Evolutionary conservation across 1,284 basidiomycete genomes (phyloP).

Genomic region (Leccinum subrobustum): DNA sequence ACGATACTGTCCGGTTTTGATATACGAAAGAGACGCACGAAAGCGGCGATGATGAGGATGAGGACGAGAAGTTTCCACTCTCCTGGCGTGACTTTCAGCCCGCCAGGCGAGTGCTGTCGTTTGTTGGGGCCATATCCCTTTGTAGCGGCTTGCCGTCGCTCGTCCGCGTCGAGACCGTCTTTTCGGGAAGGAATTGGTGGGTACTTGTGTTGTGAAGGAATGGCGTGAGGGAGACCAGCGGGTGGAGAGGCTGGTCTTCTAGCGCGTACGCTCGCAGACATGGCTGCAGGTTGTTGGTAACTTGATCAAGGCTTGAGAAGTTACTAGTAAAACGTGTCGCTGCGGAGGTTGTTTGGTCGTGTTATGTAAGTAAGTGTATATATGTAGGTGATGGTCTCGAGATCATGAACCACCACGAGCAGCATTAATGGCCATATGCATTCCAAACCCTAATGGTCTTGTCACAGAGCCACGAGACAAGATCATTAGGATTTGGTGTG

Average conservation of each 20-base stretch:
- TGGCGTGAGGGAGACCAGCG: conserved; percentile 40
- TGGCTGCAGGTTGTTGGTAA: conserved; percentile 19
- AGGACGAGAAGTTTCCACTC: conserved; percentile 73
- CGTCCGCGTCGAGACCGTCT: conserved; percentile 70
- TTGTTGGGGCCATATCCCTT: conserved; percentile 59
- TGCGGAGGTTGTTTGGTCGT: too few species aligned
- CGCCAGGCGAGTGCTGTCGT: conserved; percentile 52
- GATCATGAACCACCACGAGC: too few species aligned
- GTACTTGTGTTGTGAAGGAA: conserved; percentile 51
- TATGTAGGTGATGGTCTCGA: too few species aligned
- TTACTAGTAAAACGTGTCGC: too few species aligned
- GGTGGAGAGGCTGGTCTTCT: conserved; percentile 68
- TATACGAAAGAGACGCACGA: conserved; percentile 77
- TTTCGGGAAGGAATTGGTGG: conserved; percentile 49
- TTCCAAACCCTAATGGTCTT: background rate
- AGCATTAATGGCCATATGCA: background rate
- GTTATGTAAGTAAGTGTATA: too few species aligned
- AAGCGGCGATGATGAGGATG: conserved; percentile 64
- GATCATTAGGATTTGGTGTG: background rate
- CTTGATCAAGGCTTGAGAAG: too few species aligned
- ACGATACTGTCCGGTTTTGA: conserved; percentile 86
- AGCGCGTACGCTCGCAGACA: conserved; percentile 56
- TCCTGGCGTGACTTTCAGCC: conserved; percentile 60
- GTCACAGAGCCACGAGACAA: too few species aligned
- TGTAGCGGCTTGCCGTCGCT: conserved; percentile 64